Conservation (phyloP, 2,329 filamentous ascomycete species). For the Aspergillus alliaceus region DNA sequence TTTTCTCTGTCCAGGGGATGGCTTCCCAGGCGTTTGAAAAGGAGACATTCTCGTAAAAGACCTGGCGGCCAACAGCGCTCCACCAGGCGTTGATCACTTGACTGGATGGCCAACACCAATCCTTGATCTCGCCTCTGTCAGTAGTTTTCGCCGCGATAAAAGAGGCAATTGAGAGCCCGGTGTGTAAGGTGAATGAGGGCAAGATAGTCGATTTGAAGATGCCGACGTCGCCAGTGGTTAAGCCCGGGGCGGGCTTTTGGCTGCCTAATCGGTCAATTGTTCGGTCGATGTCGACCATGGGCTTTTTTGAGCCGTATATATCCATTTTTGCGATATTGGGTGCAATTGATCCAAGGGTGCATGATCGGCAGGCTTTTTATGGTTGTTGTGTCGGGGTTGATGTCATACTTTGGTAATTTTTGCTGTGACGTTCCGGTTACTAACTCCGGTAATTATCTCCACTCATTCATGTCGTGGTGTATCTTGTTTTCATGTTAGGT, state of each 20-base stretch:
- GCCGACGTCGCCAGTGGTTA: slow-evolving; percentile 41
- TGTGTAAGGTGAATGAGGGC: slow-evolving; percentile 56
- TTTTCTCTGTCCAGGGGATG: slow-evolving; percentile 55
- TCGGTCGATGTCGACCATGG: slow-evolving; percentile 11
- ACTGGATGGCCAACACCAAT: slow-evolving; percentile 58
- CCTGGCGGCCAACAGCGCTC: slow-evolving; percentile 56
- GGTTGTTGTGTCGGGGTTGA: slow-evolving; percentile 9
- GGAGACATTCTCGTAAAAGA: slow-evolving; percentile 48
- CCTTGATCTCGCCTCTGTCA: slow-evolving; percentile 59
- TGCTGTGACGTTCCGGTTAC: not conserved
- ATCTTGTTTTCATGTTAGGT: not conserved
- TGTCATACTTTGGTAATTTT: slow-evolving; percentile 22
- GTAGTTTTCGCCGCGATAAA: slow-evolving; percentile 55
- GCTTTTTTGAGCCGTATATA: slow-evolving; percentile 9
- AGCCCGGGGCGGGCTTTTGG: not conserved
- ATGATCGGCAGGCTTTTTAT: not conserved
- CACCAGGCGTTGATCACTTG: slow-evolving; percentile 62
- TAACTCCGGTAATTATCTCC: not conserved
- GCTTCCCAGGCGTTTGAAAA: slow-evolving; percentile 48
- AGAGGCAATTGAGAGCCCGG: slow-evolving; percentile 52
- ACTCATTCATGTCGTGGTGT: not conserved
- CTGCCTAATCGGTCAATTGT: slow-evolving; percentile 1
- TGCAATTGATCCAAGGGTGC: not conserved
- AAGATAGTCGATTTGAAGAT: slow-evolving; percentile 55
- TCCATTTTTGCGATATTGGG: slow-evolving; percentile 3